phyloP scores from a whole-genome alignment of 306 rosid species.

The Lathyrus tuberosus region DNA sequence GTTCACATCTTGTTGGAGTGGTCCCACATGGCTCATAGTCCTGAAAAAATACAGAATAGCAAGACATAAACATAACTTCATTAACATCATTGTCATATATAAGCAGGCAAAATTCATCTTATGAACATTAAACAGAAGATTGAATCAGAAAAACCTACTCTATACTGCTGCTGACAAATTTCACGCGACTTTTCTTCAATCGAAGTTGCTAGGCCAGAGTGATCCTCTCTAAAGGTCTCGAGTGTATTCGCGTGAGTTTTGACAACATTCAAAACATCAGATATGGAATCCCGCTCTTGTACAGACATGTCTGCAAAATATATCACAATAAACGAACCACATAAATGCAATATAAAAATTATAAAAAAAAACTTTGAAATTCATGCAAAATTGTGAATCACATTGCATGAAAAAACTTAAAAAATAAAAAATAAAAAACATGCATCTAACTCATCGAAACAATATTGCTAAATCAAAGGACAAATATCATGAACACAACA shows the following conservation, averaged over 20 bases:
- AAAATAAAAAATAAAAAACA: neutral
- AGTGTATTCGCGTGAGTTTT: conserved; percentile 62
- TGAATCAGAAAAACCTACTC: conserved; percentile 49
- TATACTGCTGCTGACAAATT: conserved; percentile 60
- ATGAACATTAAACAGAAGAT: conserved; percentile 10
- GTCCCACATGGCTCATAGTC: conserved; percentile 84
- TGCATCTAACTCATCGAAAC: neutral
- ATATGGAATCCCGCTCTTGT: conserved; percentile 54
- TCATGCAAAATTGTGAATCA: neutral
- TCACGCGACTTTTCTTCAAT: conserved; percentile 61
- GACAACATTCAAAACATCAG: conserved; percentile 51
- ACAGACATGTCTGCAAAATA: conserved; percentile 53
- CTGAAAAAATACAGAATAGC: conserved; percentile 48
- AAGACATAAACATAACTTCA: conserved; percentile 20
- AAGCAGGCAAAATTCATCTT: conserved; percentile 13
- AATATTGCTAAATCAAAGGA: neutral
- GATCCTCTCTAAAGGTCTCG: conserved; percentile 63
- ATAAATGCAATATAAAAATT: neutral
- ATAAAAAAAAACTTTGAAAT: neutral
- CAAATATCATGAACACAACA: conserved; percentile 16
- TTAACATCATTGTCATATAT: neutral
- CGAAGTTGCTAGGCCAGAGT: conserved; percentile 56
- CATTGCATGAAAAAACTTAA: neutral
- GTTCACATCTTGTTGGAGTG: conserved; percentile 66
- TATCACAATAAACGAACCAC: conserved; percentile 24